A percentile compares a stretch with the other conserved stretches of the same genome.
Evolutionary conservation across 257 asterid species (phyloP).

Genomic region (Nicotiana paniculata): DNA sequence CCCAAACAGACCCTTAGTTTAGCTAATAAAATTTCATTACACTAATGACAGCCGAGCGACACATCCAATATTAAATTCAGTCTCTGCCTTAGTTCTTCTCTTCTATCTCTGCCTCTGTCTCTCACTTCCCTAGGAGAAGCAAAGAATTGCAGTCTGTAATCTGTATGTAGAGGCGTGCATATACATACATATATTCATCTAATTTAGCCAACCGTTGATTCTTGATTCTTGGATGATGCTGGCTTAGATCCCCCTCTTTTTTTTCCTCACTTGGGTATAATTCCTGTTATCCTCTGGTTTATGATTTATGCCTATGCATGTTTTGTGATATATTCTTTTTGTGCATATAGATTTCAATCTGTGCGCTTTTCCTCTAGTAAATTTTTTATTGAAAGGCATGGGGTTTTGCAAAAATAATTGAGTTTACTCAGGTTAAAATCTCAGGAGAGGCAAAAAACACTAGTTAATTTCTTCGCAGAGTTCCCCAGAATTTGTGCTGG

Average conservation of each 20-base stretch:
- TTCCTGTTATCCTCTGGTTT: neutral
- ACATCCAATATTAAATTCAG: neutral
- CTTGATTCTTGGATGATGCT: conserved; percentile 8
- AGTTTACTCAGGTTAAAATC: neutral
- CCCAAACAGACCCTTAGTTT: neutral
- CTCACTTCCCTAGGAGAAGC: conserved; percentile 1
- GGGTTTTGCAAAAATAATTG: neutral
- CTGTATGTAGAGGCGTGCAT: neutral
- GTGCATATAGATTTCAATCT: neutral
- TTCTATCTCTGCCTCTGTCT: neutral
- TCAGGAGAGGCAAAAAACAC: neutral
- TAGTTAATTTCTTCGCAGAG: neutral
- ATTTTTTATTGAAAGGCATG: neutral
- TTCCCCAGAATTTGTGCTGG: no score
- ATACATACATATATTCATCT: neutral
- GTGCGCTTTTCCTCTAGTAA: neutral
- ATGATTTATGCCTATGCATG: neutral
- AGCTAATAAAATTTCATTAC: neutral
- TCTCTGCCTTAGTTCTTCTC: neutral
- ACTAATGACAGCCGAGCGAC: neutral
- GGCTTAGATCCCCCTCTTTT: neutral
- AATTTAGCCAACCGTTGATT: neutral
- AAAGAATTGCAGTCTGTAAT: conserved; percentile 4
- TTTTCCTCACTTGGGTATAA: neutral
- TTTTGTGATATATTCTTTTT: neutral